phyloP scores from a whole-genome alignment of 2,329 filamentous ascomycete species.

The Aspergillus hiratsukae region DNA sequence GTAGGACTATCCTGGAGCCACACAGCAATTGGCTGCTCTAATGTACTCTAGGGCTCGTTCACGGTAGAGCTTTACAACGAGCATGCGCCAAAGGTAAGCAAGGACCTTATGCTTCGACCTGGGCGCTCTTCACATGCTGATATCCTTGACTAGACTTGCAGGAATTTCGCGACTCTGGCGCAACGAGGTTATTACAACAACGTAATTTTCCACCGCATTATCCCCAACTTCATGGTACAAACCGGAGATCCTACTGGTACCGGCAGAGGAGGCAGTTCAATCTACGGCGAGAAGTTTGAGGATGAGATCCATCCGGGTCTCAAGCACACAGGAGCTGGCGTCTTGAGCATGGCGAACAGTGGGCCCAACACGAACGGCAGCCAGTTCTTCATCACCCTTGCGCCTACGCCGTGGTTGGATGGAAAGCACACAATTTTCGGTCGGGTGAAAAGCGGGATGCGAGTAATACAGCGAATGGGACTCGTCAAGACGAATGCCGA shows the following conservation, averaged over 20 bases:
- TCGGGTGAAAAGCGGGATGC: conserved; percentile 76
- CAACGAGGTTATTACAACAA: conserved; percentile 82
- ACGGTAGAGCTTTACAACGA: conserved; percentile 82
- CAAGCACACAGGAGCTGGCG: conserved; percentile 87
- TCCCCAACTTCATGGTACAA: conserved; percentile 95
- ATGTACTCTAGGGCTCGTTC: conserved; percentile 64
- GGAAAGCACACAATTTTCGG: conserved; percentile 98
- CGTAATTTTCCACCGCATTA: conserved; percentile 88
- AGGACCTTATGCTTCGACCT: background rate
- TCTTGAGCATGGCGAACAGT: conserved; percentile 95
- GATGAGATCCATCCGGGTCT: conserved; percentile 78
- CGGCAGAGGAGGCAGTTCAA: conserved; percentile 79
- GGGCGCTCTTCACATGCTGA: conserved; percentile 13
- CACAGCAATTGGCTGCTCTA: conserved; percentile 6
- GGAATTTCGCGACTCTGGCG: conserved; percentile 78
- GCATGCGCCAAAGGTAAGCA: conserved; percentile 68
- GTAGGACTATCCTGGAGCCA: conserved; percentile 43
- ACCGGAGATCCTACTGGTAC: conserved; percentile 92
- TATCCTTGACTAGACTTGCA: conserved; percentile 58
- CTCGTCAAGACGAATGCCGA: conserved; percentile 76
- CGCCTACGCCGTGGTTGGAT: conserved; percentile 92
- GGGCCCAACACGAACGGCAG: conserved; percentile 90
- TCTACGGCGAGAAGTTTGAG: conserved; percentile 90
- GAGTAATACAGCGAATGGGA: conserved; percentile 81
- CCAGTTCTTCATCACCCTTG: conserved; percentile 94